Evolutionary conservation across 805 yeast genomes (phyloP), one percentile per base, ranked within the genome.

Genomic region (Kodamaea fukazawae): DNA sequence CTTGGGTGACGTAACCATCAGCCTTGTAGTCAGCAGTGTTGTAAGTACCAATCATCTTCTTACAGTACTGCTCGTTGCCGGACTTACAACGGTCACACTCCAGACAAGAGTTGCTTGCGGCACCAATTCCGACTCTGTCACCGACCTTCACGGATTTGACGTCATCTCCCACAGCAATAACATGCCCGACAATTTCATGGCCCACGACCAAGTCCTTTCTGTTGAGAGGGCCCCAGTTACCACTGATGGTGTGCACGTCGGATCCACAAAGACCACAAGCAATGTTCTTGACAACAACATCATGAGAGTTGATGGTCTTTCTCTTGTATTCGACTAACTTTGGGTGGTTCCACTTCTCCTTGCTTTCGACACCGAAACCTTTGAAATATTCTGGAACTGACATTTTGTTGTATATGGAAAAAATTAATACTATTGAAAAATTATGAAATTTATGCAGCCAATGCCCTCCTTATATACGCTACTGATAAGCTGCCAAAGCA

Each of bases 51-150:
- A 44, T 53, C 4, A 40, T 39, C 7, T 40, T 29, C 22, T 54
- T 46, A 15, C 67, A 57, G 70, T 89, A 58, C 38, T 58, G 61
- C 32, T 58, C 63, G 46, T 59, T 52, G 50, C 48, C 51, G 34
- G 27, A 14, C 23, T 36, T 34, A 30, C 60, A 57, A 38, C 54
- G 44, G 40, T 36, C 15, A 39, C 61, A 57, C 3, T 45, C 48
- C 40, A 70, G 60, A 65, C 95, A 86, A 28, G 84, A 67, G 42
- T 63, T 66, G 23, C 23, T 6, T 20, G 23, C 23, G 8, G 93
- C 91, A 50, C 95, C 95, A 36, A 84, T 73, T 40, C 91, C 95
- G 18, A 84, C 93, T 48, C 87, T 70, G 48, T 86, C 82, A 40
- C 95, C 95, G 13, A 81, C 57, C 55, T 70, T 76, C 65, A 62